Evolutionary conservation across 352 stramenopile species (phyloP).

Genomic region (Globisporangium perplexum): DNA sequence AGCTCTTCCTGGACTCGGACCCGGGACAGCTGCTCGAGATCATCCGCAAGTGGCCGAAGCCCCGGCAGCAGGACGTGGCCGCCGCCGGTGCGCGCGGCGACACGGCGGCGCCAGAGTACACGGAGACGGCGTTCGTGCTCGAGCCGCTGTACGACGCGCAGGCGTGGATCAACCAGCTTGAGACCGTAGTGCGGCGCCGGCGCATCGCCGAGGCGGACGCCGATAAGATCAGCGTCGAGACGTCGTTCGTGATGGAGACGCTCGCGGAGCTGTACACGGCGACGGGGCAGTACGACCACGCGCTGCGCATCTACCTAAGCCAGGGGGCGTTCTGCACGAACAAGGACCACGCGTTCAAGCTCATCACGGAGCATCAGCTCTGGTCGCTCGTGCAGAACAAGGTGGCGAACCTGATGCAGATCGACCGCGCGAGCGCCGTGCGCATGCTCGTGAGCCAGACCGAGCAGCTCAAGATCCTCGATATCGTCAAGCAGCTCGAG

Average conservation of each 20-base stretch:
- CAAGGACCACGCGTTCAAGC: slow-evolving; percentile 82
- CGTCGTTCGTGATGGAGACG: slow-evolving; percentile 77
- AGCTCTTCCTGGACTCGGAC: slow-evolving; percentile 81
- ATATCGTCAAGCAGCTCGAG: slow-evolving; percentile 75
- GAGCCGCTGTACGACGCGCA: slow-evolving; percentile 76
- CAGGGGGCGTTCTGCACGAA: slow-evolving; percentile 81
- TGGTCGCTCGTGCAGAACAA: slow-evolving; percentile 79
- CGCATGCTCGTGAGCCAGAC: slow-evolving; percentile 79
- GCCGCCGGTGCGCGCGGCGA: no score
- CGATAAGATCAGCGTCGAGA: slow-evolving; percentile 66
- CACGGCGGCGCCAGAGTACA: slow-evolving; percentile 63
- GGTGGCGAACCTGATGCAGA: slow-evolving; percentile 70
- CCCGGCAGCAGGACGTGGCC: slow-evolving; percentile 34
- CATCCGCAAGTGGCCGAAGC: slow-evolving; percentile 82
- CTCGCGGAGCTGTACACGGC: slow-evolving; percentile 77
- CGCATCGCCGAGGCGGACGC: slow-evolving; percentile 59
- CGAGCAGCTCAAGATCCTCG: slow-evolving; percentile 69
- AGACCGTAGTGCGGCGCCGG: slow-evolving; percentile 61
- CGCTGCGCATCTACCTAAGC: slow-evolving; percentile 79
- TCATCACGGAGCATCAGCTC: slow-evolving; percentile 79
- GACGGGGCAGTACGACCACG: slow-evolving; percentile 78
- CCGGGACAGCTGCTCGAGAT: slow-evolving; percentile 66
- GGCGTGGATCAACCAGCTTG: slow-evolving; percentile 79
- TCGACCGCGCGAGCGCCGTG: slow-evolving; percentile 61
- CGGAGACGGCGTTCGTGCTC: slow-evolving; percentile 55